These are phyloP conservation scores for Mucor lusitanicus DNA, from an alignment of 371 early-diverging fungal species.

Conservation along the genomic window DNA sequence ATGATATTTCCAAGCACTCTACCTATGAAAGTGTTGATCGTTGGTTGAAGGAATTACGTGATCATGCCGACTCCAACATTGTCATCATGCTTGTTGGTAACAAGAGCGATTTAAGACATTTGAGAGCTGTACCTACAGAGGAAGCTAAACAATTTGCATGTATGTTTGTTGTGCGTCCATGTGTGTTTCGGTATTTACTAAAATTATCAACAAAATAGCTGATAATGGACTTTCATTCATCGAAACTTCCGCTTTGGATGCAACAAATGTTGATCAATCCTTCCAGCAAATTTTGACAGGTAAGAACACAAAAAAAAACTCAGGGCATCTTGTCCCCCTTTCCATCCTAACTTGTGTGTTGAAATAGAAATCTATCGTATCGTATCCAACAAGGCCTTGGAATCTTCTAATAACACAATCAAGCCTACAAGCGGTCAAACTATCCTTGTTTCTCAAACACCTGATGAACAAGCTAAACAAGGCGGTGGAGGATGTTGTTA, in stretches of 20 bases:
- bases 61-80: constrained; percentile 97
- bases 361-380: constrained; percentile 83
- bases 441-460: constrained; percentile 71
- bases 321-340: background rate
- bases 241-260: constrained; percentile 94
- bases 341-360: too few species aligned
- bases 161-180: constrained; percentile 6
- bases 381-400: constrained; percentile 94
- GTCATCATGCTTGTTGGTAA: constrained; percentile 99
- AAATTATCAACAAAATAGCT: constrained; percentile 44
- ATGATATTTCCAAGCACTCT: constrained; percentile 95
- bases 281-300: constrained; percentile 93
- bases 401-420: constrained; percentile 68
- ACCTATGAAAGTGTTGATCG: constrained; percentile 94
- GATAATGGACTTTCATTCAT: constrained; percentile 92
- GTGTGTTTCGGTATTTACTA: background rate
- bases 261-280: constrained; percentile 91
- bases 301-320: constrained; percentile 25
- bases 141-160: constrained; percentile 83
- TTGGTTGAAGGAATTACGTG: constrained; percentile 98
- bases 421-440: constrained; percentile 78
- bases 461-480: constrained; percentile 65
- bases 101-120: constrained; percentile 97
- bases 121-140: constrained; percentile 96
- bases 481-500: constrained; percentile 85